Base-by-base conservation (phyloP, 2,329 filamentous ascomycete species). In the Passalora sequoiae region DNA sequence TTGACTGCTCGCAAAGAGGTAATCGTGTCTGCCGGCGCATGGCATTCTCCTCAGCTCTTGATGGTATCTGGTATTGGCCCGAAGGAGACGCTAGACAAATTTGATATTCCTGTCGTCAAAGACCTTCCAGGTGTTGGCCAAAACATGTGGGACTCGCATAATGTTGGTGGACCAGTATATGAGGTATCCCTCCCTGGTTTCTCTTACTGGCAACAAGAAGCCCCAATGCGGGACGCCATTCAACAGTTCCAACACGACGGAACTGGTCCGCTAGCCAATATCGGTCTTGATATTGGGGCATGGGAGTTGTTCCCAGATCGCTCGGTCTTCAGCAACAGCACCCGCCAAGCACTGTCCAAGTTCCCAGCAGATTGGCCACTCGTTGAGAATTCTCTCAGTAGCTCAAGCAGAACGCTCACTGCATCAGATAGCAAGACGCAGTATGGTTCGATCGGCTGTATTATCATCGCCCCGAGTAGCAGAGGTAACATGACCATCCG, bases 51-150 rank as follows among this genome's bases (percentile, higher is more conserved):
- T 2, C 58, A 62, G 37, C 50, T 63, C 4, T 46, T 62, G 6
- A 60, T 60, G 58, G 51, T 63, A 0, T 61, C 59, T 21, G 61
- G 58, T 7, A 49, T 61, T 35, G 51, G 56, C 2, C 54, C 54
- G 6, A 60, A 59, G 1, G 57, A 60, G 0, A 66, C 71, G 15
- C 64, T 78, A 2, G 39, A 65, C 4, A 56, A 62, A n/a, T 48
- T 42, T 39, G 57, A 67, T 12, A 77, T 78, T 25, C 56, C 65
- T 0, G 52, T 74, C 1, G 46, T 77, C 1, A 64, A 65, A 3
- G 66, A 73, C 29, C 65, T 72, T 1, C 68, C 69, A 0, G 74
- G 74, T 1, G 75, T 78, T 1, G 76, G 74, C 4, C 63, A 74
- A 51, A 71, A 73, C 41, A 63, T 77, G 49, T 65, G 66, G 46